Percentiles rank a stretch among this genome's conserved stretches.
Conservation (phyloP, 805 yeast genomes). For the Candida patagonica region DNA sequence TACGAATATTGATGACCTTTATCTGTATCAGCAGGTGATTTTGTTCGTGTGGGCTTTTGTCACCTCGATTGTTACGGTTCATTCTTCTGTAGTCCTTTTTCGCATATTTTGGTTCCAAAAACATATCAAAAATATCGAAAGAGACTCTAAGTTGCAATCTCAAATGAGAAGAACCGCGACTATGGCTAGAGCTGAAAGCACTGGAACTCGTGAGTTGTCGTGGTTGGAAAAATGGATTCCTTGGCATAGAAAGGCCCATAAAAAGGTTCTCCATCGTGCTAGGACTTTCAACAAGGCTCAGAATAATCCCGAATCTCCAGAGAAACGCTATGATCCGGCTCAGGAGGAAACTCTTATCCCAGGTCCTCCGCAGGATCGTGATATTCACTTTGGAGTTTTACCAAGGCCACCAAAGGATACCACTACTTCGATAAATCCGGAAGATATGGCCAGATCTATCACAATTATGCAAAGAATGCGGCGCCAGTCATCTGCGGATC, state of each 20-base stretch:
- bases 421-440: conserved; percentile 60
- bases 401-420: conserved; percentile 29
- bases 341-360: conserved; percentile 2
- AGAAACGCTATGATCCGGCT: background rate
- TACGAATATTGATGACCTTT: conserved; percentile 51
- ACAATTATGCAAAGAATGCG: conserved; percentile 52
- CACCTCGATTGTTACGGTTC: conserved; percentile 84
- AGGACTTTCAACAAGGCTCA: background rate
- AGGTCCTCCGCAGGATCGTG: conserved; percentile 23
- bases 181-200: conserved; percentile 37
- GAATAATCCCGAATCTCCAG: background rate
- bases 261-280: background rate
- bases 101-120: conserved; percentile 86
- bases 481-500: conserved; percentile 20
- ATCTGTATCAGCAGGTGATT: conserved; percentile 71
- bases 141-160: conserved; percentile 66
- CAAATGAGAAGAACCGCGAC: conserved; percentile 77
- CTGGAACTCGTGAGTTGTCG: conserved; percentile 2
- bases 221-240: background rate
- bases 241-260: background rate
- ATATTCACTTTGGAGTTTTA: conserved; percentile 49
- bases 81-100: conserved; percentile 64
- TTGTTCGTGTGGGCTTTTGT: conserved; percentile 54
- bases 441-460: conserved; percentile 77
- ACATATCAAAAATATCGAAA: conserved; percentile 73